Conservation (phyloP, 2,329 filamentous ascomycete genomes). For the Aspergillus neoniger region DNA sequence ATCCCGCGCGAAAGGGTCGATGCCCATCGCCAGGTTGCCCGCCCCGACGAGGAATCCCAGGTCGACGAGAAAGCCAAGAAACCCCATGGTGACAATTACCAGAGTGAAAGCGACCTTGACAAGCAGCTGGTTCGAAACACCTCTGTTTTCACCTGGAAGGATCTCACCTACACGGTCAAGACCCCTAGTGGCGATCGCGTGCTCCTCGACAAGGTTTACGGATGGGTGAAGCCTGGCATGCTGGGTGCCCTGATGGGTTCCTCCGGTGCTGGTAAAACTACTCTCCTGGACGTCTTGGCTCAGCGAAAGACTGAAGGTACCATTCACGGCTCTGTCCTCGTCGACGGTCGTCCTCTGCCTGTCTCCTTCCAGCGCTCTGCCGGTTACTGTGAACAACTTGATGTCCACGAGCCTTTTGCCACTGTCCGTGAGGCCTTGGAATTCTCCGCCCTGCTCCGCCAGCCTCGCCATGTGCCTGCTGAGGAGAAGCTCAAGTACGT, state of each 20-base stretch:
- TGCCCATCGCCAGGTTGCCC: conserved; percentile 31
- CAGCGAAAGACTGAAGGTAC: conserved; percentile 68
- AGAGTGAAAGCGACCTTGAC: conserved; percentile 31
- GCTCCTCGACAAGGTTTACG: conserved; percentile 67
- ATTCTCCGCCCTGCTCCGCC: conserved; percentile 65
- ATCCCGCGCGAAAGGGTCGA: conserved; percentile 63
- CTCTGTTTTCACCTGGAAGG: conserved; percentile 73
- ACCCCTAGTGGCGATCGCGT: conserved; percentile 56
- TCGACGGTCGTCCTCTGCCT: conserved; percentile 63
- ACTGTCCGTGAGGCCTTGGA: conserved; percentile 67
- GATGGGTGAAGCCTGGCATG: conserved; percentile 75
- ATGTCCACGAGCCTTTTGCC: conserved; percentile 67
- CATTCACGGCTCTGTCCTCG: conserved; percentile 64
- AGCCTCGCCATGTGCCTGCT: conserved; percentile 53
- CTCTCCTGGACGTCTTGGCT: conserved; percentile 72
- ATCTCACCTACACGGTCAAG: conserved; percentile 69
- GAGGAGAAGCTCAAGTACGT: conserved; percentile 66
- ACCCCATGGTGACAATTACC: conserved; percentile 19
- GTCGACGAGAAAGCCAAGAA: conserved; percentile 27
- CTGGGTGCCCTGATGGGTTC: conserved; percentile 78
- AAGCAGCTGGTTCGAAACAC: conserved; percentile 61
- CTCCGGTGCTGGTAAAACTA: conserved; percentile 74
- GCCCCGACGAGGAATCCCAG: conserved; percentile 55
- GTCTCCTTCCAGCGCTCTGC: conserved; percentile 66
- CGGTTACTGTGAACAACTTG: conserved; percentile 69